Conservation (phyloP, 352 stramenopile species). For the Phytophthora fragariaefolia region DNA sequence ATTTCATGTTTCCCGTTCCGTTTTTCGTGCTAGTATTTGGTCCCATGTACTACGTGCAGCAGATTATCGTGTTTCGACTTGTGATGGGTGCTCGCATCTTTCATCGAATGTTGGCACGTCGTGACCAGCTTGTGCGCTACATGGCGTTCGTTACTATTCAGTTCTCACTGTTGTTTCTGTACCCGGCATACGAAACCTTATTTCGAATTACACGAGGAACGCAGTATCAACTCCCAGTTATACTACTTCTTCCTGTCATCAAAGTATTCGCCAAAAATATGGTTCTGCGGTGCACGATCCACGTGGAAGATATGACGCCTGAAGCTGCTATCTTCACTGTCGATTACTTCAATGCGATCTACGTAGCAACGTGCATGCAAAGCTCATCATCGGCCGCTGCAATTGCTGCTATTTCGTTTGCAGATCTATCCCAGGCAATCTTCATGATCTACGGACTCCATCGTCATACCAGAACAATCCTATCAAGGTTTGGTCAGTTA, state of each 20-base stretch:
- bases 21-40: constrained; percentile 5
- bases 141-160: constrained; percentile 5
- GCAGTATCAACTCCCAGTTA: constrained; percentile 2
- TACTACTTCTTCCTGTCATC: constrained; percentile 26
- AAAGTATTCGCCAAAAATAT: constrained; percentile 33
- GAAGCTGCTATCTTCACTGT: constrained; percentile 26
- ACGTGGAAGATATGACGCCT: constrained; percentile 23
- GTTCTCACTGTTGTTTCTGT: background rate
- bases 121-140: constrained; percentile 3
- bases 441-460: constrained; percentile 18
- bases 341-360: constrained; percentile 32
- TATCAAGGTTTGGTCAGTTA: too few species aligned
- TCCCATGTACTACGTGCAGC: constrained; percentile 5
- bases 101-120: constrained; percentile 1
- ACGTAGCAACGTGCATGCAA: constrained; percentile 24
- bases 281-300: background rate
- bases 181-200: constrained; percentile 16
- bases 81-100: constrained; percentile 1
- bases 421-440: constrained; percentile 15
- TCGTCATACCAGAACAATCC: too few species aligned
- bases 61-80: background rate
- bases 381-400: background rate
- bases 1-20: constrained; percentile 8
- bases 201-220: background rate
- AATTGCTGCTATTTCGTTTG: constrained; percentile 8